phyloP scores from a whole-genome alignment of 495 filamentous ascomycete genomes.

The Cetradonia linearis region DNA sequence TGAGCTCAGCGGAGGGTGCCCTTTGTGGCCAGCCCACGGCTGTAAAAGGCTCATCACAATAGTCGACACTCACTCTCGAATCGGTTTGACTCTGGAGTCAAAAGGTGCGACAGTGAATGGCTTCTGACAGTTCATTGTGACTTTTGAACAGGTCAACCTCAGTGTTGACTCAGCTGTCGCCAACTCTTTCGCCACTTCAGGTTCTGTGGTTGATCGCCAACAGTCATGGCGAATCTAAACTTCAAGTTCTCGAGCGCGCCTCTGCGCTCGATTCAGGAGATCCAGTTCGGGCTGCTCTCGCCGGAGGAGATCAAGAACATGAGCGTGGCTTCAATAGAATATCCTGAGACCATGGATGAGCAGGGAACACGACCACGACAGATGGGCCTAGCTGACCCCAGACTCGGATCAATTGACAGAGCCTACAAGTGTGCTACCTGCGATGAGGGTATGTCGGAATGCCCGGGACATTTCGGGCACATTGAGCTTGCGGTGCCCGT shows the following conservation, averaged over 20 bases:
- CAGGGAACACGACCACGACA: conserved; percentile 75
- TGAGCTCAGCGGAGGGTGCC: conserved; percentile 16
- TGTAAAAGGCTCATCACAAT: conserved; percentile 3
- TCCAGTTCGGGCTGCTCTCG: conserved; percentile 93
- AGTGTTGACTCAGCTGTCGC: conserved; percentile 1
- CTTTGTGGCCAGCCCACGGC: conserved; percentile 18
- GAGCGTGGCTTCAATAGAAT: conserved; percentile 86
- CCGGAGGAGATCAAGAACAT: conserved; percentile 97
- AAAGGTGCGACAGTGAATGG: conserved; percentile 14
- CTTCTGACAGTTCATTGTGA: conserved; percentile 14
- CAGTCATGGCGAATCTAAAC: conserved; percentile 83
- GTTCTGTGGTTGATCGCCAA: conserved; percentile 14
- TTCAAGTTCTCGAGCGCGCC: conserved; percentile 91
- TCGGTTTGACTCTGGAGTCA: conserved; percentile 13
- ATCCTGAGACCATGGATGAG: conserved; percentile 98
- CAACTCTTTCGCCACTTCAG: conserved; percentile 7
- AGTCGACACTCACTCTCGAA: not conserved
- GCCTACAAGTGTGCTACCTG: conserved; percentile 92
- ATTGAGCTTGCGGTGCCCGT: conserved; percentile 93
- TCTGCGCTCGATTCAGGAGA: conserved; percentile 90
- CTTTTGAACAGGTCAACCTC: conserved; percentile 4
- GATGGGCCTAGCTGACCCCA: conserved; percentile 84
- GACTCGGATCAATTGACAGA: conserved; percentile 87
- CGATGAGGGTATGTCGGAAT: conserved; percentile 85
- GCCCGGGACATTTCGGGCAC: conserved; percentile 94